These are phyloP conservation scores for Graphilbum sp. DNA, from an alignment of 2,329 filamentous ascomycete species.

Conservation along the genomic window DNA sequence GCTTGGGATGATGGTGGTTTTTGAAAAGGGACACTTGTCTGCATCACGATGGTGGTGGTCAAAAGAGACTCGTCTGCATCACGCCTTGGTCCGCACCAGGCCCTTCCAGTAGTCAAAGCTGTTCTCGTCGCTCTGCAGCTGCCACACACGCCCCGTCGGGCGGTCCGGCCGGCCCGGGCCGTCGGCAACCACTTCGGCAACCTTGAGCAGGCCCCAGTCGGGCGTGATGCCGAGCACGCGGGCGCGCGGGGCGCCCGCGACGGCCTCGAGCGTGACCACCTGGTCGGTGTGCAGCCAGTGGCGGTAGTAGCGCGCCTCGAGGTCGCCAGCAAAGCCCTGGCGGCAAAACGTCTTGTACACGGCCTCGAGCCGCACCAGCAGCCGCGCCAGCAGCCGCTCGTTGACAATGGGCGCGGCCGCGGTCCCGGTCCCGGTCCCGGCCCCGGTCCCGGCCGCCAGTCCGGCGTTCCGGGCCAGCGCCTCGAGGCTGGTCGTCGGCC, in stretches of 20 bases:
- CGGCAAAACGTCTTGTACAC: constrained; percentile 61
- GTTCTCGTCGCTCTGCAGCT: constrained; percentile 89
- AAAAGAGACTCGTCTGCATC: no score
- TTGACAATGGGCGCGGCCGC: constrained; percentile 45
- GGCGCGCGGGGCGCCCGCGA: constrained; percentile 53
- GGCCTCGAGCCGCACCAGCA: constrained; percentile 62
- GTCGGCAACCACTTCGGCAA: constrained; percentile 62
- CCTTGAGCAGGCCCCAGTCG: constrained; percentile 80
- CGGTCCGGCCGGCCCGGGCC: constrained; percentile 28
- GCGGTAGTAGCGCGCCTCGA: constrained; percentile 64
- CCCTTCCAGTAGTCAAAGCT: constrained; percentile 97
- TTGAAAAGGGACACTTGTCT: no score
- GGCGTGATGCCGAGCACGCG: constrained; percentile 71
- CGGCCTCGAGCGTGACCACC: constrained; percentile 58
- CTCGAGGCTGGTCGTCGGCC: constrained; percentile 76
- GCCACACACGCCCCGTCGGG: constrained; percentile 61
- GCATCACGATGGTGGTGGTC: no score
- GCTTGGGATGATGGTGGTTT: no score
- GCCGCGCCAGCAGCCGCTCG: constrained; percentile 67
- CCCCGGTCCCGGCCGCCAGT: no score
- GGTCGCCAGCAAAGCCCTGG: constrained; percentile 53
- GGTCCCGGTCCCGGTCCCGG: no score
- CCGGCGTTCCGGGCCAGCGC: constrained; percentile 55
- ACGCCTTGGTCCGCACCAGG: constrained; percentile 60
- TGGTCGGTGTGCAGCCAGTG: constrained; percentile 76